Conservation (phyloP, 345 rosid species). For the Euphorbia tirucalli region DNA sequence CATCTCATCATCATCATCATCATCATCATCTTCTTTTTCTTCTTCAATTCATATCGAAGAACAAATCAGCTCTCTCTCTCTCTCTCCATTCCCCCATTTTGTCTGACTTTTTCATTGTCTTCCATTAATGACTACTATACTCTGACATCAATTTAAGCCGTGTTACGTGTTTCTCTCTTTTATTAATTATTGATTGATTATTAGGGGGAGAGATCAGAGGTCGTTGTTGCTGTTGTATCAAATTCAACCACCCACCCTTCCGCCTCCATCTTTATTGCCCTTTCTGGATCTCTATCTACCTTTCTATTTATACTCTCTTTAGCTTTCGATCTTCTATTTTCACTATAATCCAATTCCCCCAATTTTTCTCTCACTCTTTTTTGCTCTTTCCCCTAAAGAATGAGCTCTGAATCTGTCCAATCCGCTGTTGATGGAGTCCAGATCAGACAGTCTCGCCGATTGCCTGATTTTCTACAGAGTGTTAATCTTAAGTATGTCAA, state of each 20-base stretch:
- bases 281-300: background rate
- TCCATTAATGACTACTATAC: background rate
- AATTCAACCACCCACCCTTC: conserved; percentile 13
- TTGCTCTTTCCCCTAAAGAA: no score
- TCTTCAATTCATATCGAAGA: background rate
- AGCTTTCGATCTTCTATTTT: background rate
- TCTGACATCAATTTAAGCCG: background rate
- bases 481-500: conserved; percentile 87
- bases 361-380: no score
- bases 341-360: background rate
- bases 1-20: background rate
- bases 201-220: background rate
- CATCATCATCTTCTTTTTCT: no score
- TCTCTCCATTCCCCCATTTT: background rate
- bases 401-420: conserved; percentile 9
- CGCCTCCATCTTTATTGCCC: no score
- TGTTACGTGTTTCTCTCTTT: background rate
- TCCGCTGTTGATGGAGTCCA: conserved; percentile 37
- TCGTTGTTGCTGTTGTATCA: conserved; percentile 9
- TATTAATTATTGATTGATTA: background rate
- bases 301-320: background rate
- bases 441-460: conserved; percentile 56
- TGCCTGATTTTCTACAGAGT: conserved; percentile 85
- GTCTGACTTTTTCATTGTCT: no score
- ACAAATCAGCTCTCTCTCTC: background rate